Base-by-base conservation (phyloP, 805 yeast species). In the Suhomyces canberraensis region DNA sequence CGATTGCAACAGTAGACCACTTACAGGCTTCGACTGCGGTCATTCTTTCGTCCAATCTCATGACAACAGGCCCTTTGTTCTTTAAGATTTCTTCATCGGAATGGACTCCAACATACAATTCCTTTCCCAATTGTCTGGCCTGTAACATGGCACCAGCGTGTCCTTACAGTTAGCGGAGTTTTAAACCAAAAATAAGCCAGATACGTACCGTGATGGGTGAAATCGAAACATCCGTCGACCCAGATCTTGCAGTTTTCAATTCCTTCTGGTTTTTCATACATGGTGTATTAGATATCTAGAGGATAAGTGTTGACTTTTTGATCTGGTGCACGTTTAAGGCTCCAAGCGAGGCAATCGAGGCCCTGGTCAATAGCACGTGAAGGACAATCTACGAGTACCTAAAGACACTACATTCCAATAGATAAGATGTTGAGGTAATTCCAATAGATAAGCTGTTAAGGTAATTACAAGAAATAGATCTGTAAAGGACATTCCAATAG, bases 171-270 rank as follows among this genome's bases (percentile, higher is more conserved):
- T 20, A 20, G 9, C n/a, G n/a, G n/a, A n/a, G n/a, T n/a, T n/a
- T n/a, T 11, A 19, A 15, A 33, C 28, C 35, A 35, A 33, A 29
- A 25, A 27, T 9, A 26, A 11, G 14, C 17, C 19, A 11, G n/a
- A 25, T 31, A 64, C 76, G 39, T 61, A 60, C 95, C 98, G 54
- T 93, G 98, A 58, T 93, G 98, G 28, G 95, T 87, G 64, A 93
- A 93, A 60, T 93, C 98, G 63, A 93, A 93, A 58, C 98, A 93
- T 0, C 98, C 98, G 59, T 93, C 98, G 19, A 93, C 79, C 98
- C 98, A 93, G 41, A 91, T 83, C 35, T 83, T 64, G 33, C 68
- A 52, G 25, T 71, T 48, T 35, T 66, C 71, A 16, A 68, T 67
- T 19, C 71, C 73, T 29, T 50, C 64, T 17, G 73, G 73, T 48